phyloP scores from a whole-genome alignment of 2,329 filamentous ascomycete genomes.

The Blastomyces silverae region DNA sequence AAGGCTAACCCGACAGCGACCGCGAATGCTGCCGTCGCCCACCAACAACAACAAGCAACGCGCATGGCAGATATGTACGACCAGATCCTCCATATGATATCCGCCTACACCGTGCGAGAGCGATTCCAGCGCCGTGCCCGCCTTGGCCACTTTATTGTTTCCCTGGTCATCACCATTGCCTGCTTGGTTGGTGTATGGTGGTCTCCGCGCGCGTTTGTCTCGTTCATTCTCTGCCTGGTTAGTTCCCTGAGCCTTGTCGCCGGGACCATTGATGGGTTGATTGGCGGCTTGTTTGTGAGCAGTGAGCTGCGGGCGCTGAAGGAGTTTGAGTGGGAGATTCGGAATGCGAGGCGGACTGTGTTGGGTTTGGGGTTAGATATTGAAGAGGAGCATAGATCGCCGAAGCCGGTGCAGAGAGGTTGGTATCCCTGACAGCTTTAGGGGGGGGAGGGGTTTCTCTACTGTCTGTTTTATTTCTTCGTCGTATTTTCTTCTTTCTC shows the following conservation, averaged over 20 bases:
- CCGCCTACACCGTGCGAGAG: conserved; percentile 64
- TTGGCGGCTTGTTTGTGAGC: conserved; percentile 79
- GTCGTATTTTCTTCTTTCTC: background rate
- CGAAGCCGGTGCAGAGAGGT: conserved; percentile 3
- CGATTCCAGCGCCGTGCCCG: conserved; percentile 64
- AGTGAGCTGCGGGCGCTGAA: conserved; percentile 73
- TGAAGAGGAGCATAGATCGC: conserved; percentile 19
- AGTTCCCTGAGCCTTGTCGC: conserved; percentile 69
- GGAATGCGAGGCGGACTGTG: conserved; percentile 50
- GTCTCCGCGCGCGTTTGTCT: conserved; percentile 65
- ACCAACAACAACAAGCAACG: conserved; percentile 8
- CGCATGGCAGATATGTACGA: conserved; percentile 50
- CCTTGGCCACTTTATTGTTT: conserved; percentile 63
- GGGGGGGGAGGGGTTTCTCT: background rate
- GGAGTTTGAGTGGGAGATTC: conserved; percentile 92
- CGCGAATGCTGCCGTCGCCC: conserved; percentile 4
- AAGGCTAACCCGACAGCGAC: background rate
- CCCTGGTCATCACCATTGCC: conserved; percentile 60
- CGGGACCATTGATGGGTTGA: conserved; percentile 75
- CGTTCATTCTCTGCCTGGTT: conserved; percentile 72
- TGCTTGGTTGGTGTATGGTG: conserved; percentile 84
- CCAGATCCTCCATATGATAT: conserved; percentile 64
- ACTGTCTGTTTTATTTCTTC: background rate
- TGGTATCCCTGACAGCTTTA: conserved; percentile 6
- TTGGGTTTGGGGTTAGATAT: conserved; percentile 22